These are phyloP conservation scores for Darksidea phi DNA, from an alignment of 495 filamentous ascomycete species.

Conservation along the genomic window DNA sequence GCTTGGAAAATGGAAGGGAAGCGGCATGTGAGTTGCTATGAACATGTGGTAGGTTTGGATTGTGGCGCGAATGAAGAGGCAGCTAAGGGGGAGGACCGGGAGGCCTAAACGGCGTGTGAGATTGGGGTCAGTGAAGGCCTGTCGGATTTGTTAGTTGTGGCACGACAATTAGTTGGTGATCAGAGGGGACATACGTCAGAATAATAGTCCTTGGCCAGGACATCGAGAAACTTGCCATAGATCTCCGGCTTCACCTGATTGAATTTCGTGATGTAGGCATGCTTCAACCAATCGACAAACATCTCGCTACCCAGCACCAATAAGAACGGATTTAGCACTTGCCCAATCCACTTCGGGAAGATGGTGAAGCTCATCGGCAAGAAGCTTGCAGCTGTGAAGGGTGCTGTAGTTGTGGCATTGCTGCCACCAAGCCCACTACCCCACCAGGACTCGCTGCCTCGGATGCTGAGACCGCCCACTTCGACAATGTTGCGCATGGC, in stretches of 20 bases:
- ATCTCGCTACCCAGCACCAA: conserved; percentile 94
- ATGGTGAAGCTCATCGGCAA: conserved; percentile 85
- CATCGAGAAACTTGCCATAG: conserved; percentile 84
- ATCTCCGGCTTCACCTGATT: conserved; percentile 91
- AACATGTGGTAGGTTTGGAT: conserved; percentile 99
- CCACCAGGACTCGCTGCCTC: conserved; percentile 34
- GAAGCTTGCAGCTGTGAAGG: conserved; percentile 59
- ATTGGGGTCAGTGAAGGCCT: conserved; percentile 87
- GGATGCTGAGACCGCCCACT: conserved; percentile 64
- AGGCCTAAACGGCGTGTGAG: conserved; percentile 87
- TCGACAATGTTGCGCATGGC: conserved; percentile 94
- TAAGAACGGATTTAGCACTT: conserved; percentile 86
- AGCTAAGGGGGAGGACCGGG: conserved; percentile 87
- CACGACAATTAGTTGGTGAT: background rate
- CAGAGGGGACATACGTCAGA: conserved; percentile 63
- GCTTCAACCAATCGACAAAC: conserved; percentile 96
- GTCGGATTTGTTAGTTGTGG: conserved; percentile 11
- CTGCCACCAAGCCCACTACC: conserved; percentile 37
- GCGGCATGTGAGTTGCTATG: conserved; percentile 76
- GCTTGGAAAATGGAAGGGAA: conserved; percentile 68
- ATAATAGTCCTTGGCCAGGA: conserved; percentile 96
- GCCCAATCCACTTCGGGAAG: conserved; percentile 80
- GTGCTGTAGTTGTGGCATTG: conserved; percentile 46
- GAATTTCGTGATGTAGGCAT: conserved; percentile 97
- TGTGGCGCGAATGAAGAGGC: conserved; percentile 90